phyloP scores from a whole-genome alignment of 495 filamentous ascomycete genomes.

The Aspergillus taichungensis region DNA sequence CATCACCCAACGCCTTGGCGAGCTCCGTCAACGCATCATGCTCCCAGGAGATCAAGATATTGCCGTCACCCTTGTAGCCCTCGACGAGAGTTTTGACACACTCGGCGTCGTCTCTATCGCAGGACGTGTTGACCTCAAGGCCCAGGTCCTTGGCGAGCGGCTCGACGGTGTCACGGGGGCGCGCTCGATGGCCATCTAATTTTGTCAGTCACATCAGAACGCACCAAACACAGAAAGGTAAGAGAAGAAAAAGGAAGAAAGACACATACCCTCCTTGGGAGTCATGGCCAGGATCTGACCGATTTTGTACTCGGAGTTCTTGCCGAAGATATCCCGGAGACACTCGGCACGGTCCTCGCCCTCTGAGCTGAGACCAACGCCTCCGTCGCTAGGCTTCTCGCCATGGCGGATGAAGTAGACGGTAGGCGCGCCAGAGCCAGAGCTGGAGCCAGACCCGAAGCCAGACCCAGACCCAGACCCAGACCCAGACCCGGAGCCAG shows the following conservation, averaged over 20 bases:
- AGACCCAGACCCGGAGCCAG: not conserved
- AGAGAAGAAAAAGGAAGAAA: not conserved
- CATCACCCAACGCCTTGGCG: conserved; percentile 32
- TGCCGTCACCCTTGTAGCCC: conserved; percentile 36
- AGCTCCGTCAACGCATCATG: conserved; percentile 42
- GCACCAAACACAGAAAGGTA: not conserved
- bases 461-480: conserved; percentile 1
- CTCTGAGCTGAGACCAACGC: conserved; percentile 32
- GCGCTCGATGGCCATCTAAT: conserved; percentile 38
- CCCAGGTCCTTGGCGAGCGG: conserved; percentile 44
- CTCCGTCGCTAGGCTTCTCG: conserved; percentile 43
- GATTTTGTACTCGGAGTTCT: conserved; percentile 39
- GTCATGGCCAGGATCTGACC: conserved; percentile 44
- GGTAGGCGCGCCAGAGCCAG: conserved; percentile 17
- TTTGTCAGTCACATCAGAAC: not conserved
- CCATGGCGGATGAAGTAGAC: conserved; percentile 52
- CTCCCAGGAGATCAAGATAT: conserved; percentile 53
- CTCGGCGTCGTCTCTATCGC: conserved; percentile 36
- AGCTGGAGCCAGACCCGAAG: not conserved
- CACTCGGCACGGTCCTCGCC: conserved; percentile 45
- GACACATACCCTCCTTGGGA: conserved; percentile 34
- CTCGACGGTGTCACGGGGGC: conserved; percentile 44
- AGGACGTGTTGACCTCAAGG: conserved; percentile 41
- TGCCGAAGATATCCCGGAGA: conserved; percentile 39
- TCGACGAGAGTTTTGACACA: conserved; percentile 40